Evolutionary conservation across 2,329 filamentous ascomycete species (phyloP).

Genomic region (Dendryphion nanum): DNA sequence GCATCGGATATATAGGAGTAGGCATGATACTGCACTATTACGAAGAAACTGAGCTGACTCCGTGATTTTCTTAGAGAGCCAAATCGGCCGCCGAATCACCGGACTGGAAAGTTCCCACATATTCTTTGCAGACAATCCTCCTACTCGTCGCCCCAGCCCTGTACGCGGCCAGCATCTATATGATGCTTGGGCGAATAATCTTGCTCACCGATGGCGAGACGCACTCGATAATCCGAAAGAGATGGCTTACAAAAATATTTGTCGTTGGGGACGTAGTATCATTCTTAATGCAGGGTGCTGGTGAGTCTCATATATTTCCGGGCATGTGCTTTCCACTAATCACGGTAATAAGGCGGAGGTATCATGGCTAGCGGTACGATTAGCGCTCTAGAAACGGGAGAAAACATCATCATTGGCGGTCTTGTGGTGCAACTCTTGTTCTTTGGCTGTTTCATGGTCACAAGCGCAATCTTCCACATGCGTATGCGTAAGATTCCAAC

Average conservation of each 20-base stretch:
- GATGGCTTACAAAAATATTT: constrained; percentile 43
- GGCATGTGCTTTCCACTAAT: not conserved
- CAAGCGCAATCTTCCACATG: not conserved
- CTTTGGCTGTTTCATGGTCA: not conserved
- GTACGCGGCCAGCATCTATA: constrained; percentile 51
- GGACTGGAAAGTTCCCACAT: constrained; percentile 16
- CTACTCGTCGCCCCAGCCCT: constrained; percentile 48
- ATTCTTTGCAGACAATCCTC: constrained; percentile 24
- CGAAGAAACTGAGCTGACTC: not conserved
- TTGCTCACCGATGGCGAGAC: constrained; percentile 38
- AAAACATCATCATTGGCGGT: constrained; percentile 47
- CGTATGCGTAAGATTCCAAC: not conserved
- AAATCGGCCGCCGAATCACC: constrained; percentile 13
- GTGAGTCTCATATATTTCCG: constrained; percentile 11
- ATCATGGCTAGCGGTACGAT: constrained; percentile 29
- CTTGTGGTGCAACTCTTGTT: constrained; percentile 44
- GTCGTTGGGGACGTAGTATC: constrained; percentile 44
- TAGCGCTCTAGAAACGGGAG: constrained; percentile 30
- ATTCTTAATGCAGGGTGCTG: constrained; percentile 42
- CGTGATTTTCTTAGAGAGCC: constrained; percentile 3
- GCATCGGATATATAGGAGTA: constrained; percentile 2
- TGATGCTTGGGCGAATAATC: constrained; percentile 49
- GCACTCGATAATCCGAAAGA: constrained; percentile 38
- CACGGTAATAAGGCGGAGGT: constrained; percentile 29
- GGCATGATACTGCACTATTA: not conserved